Evolutionary conservation across 2,329 filamentous ascomycete genomes (phyloP).

Genomic region (Tolypocladium ovalisporum): DNA sequence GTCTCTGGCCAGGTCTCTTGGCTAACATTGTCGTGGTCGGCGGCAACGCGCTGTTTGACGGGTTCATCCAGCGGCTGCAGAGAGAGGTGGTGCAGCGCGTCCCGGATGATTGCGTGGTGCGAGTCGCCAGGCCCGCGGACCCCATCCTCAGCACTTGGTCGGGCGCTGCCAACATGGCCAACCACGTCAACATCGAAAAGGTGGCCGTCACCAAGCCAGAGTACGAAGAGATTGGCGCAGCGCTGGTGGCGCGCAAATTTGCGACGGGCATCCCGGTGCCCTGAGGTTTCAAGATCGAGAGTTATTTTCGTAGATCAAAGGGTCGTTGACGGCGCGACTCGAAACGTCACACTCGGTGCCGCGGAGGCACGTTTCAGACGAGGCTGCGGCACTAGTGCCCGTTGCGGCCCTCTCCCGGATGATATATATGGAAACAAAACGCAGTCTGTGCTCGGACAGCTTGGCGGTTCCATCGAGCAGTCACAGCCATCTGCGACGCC

Average conservation of each 20-base stretch:
- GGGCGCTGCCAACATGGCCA: constrained; percentile 70
- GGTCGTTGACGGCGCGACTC: background rate
- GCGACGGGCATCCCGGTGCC: constrained; percentile 13
- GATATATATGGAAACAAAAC: background rate
- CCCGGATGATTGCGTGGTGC: constrained; percentile 66
- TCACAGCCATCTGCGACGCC: background rate
- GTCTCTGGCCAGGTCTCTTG: constrained; percentile 71
- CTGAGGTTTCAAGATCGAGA: background rate
- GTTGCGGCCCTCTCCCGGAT: background rate
- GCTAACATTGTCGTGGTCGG: constrained; percentile 85
- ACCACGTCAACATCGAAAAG: constrained; percentile 53
- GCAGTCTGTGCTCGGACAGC: background rate
- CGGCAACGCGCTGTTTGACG: constrained; percentile 69
- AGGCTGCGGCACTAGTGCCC: background rate
- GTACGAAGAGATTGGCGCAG: constrained; percentile 76
- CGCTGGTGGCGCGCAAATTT: constrained; percentile 67
- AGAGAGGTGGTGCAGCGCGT: constrained; percentile 61
- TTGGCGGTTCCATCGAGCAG: background rate
- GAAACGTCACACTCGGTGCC: background rate
- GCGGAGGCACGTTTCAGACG: background rate
- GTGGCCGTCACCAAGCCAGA: constrained; percentile 76
- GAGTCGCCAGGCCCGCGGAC: constrained; percentile 58
- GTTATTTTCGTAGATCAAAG: background rate
- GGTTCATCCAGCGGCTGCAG: constrained; percentile 72
- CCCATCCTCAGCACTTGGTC: constrained; percentile 76